Base-by-base conservation (phyloP, 192 early-diverging fungal genomes). In the Lunasporangiospora selenospora region DNA sequence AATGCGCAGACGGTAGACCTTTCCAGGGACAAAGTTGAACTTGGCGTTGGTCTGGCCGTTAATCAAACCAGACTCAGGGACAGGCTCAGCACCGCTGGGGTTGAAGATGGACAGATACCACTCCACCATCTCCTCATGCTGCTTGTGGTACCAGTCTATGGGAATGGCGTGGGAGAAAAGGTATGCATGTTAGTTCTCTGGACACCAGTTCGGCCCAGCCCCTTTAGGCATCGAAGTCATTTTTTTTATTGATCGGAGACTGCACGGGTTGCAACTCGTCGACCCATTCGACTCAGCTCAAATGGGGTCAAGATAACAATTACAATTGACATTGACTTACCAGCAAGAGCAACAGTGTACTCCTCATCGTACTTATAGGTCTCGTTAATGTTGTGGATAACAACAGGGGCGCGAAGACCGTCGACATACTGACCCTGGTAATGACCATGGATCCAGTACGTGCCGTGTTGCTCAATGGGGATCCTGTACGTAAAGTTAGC, bases 371-470 rank as follows among this genome's bases (percentile, higher is more conserved):
- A 91, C 36, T 67, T 23, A 66, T 89, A 77, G 36, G 85, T 81
- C 46, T 82, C 81, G 21, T 76, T 57, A 30, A 78, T 82, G 59
- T 86, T 78, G 51, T 92, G 77, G 27, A 95, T 70, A 37, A 93
- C 85, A 12, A 95, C 50, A 6, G 93, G 85, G 3, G 83, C 81
- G 31, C 89, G 83, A 45, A 93, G 77, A 36, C 92, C 93, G 53
- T 95, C 92, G 37, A 91, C 87, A 75, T 95, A 95, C 75, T 93
- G 90, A 10, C 80, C 83, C 32, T 65, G 66, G 58, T 60, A 83
- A 63, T 94, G 92, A 40, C 85, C 75, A 60, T 94, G 92, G 52
- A 89, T 84, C 94, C 94, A 96, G 77, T 88, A 94, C 12, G 91
- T 93, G 38, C 94, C 94, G 18, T 82, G 81, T 56, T 95, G 92